phyloP scores from a whole-genome alignment of 225 moss, liverwort and hornwort species.

The Marchantia polymorpha region DNA sequence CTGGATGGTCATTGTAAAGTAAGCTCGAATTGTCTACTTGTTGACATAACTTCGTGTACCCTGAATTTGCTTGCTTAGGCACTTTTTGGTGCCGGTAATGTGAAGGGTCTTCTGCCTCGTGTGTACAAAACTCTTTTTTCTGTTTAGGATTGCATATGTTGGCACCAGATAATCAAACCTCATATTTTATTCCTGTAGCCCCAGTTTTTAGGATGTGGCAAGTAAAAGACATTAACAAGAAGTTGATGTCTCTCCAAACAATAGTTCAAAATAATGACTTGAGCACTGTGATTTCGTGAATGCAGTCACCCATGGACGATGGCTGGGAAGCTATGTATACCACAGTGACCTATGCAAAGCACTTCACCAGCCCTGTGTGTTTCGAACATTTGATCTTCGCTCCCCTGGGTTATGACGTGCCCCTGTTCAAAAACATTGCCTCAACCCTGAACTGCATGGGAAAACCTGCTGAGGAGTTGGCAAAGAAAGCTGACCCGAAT shows the following conservation, averaged over 20 bases:
- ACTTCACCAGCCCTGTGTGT: conserved; percentile 74
- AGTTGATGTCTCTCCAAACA: not conserved
- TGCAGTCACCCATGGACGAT: conserved; percentile 95
- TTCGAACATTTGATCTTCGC: conserved; percentile 94
- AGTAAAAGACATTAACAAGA: no score
- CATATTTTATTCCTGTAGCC: no score
- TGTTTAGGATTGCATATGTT: not conserved
- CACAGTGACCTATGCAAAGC: conserved; percentile 71
- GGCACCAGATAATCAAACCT: not conserved
- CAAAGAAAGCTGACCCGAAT: conserved; percentile 25
- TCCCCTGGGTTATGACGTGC: conserved; percentile 84
- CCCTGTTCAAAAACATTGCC: conserved; percentile 69
- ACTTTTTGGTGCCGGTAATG: not conserved
- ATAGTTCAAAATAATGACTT: no score
- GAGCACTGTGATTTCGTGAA: no score
- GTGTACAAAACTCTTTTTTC: not conserved
- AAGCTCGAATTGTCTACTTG: not conserved
- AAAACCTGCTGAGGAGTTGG: conserved; percentile 45
- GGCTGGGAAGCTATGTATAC: conserved; percentile 94
- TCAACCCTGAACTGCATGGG: conserved; percentile 46
- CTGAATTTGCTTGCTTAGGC: not conserved
- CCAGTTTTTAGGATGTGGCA: no score
- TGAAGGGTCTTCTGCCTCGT: not conserved
- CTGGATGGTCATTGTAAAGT: conserved; percentile 96
- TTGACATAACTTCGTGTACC: not conserved